Evolutionary conservation across 2,329 filamentous ascomycete species (phyloP).

Genomic region (Alternaria burnsii): DNA sequence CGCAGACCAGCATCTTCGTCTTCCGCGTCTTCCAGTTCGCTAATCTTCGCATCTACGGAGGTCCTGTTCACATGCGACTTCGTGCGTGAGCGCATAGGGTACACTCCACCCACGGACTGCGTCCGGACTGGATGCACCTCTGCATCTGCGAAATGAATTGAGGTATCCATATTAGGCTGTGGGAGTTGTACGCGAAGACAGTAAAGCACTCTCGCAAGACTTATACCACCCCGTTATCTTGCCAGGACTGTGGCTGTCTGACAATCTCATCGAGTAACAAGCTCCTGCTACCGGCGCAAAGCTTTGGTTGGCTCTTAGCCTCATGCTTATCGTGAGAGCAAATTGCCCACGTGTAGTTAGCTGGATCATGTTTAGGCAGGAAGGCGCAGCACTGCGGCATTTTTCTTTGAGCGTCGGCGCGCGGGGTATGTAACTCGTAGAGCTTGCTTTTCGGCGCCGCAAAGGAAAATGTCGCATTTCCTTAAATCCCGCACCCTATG

Average conservation of each 20-base stretch:
- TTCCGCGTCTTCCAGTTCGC: slow-evolving; percentile 36
- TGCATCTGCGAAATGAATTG: slow-evolving; percentile 34
- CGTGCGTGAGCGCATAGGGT: slow-evolving; percentile 32
- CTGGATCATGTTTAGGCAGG: slow-evolving; percentile 22
- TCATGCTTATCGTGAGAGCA: slow-evolving; percentile 29
- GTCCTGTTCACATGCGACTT: slow-evolving; percentile 25
- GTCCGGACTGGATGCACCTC: slow-evolving; percentile 17
- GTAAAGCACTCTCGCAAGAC: slow-evolving; percentile 16
- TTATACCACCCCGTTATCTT: slow-evolving; percentile 27
- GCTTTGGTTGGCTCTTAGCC: slow-evolving; percentile 30
- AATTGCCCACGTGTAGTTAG: slow-evolving; percentile 22
- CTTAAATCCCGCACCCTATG: neutral
- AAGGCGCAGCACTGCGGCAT: slow-evolving; percentile 19
- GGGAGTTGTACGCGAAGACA: slow-evolving; percentile 2
- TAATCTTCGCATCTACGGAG: slow-evolving; percentile 72
- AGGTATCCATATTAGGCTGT: slow-evolving; percentile 30
- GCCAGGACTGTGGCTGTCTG: slow-evolving; percentile 11
- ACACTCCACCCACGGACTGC: slow-evolving; percentile 34
- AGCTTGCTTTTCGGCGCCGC: neutral
- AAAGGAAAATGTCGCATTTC: neutral
- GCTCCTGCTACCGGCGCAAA: slow-evolving; percentile 11
- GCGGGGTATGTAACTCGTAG: neutral
- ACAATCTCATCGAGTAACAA: slow-evolving; percentile 36
- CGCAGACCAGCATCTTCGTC: slow-evolving; percentile 46
- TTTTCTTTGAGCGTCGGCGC: slow-evolving; percentile 7